Conservation (phyloP, 169 alveolate genomes). For the Plasmodium yoelii region DNA sequence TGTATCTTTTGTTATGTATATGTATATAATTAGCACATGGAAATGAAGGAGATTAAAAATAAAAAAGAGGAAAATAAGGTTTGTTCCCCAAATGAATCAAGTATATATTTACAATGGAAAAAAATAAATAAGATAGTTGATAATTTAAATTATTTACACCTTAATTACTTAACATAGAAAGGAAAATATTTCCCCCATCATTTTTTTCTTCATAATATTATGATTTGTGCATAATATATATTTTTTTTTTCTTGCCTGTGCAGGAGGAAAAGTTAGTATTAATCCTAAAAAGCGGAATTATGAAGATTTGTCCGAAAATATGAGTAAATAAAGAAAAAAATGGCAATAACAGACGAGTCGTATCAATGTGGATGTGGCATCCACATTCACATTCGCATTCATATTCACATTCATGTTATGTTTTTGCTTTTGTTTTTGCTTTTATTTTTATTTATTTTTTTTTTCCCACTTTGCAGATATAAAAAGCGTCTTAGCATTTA, state of each 20-base stretch:
- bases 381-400: no score
- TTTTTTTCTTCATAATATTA: background rate
- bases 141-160: no score
- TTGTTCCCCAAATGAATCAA: no score
- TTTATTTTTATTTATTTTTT: no score
- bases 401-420: no score
- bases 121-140: no score
- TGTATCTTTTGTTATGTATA: no score
- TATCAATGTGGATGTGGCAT: background rate
- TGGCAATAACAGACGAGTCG: background rate
- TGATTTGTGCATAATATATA: background rate
- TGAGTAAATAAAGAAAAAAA: slow-evolving; percentile 21
- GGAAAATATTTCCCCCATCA: no score
- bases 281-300: slow-evolving; percentile 69
- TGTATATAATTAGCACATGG: no score
- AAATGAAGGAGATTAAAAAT: background rate
- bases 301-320: slow-evolving; percentile 58
- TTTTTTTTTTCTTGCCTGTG: slow-evolving; percentile 13
- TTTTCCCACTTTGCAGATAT: slow-evolving; percentile 10
- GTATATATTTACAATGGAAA: no score
- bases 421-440: no score
- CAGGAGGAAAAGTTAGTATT: slow-evolving; percentile 42
- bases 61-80: slow-evolving; percentile 13
- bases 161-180: no score
- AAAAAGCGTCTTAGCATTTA: slow-evolving; percentile 56